phyloP scores from a whole-genome alignment of 83 land plant genomes.

The Isoetes engelmannii region DNA sequence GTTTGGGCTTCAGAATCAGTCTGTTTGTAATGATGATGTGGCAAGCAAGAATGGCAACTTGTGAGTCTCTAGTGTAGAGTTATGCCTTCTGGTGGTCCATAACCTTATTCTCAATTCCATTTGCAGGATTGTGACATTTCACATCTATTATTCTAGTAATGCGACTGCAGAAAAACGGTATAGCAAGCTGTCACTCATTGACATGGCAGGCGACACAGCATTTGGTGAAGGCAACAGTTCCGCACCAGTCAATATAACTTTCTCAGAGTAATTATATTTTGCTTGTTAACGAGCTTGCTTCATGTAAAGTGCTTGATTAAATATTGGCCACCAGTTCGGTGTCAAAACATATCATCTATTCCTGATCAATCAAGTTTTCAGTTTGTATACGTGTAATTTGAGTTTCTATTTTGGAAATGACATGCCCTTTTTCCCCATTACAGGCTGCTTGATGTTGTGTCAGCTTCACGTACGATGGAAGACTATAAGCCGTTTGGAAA shows the following conservation, averaged over 20 bases:
- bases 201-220: constrained; percentile 56
- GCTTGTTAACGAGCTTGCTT: too few species aligned
- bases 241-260: too few species aligned
- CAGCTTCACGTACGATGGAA: constrained; percentile 78
- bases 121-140: constrained; percentile 77
- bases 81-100: too few species aligned
- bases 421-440: neutral
- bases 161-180: constrained; percentile 56
- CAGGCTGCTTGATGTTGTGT: constrained; percentile 91
- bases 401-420: too few species aligned
- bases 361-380: too few species aligned
- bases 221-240: too few species aligned
- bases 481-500: constrained; percentile 76
- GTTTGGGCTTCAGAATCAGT: constrained; percentile 56
- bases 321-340: too few species aligned
- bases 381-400: too few species aligned
- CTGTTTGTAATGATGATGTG: constrained; percentile 7
- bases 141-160: constrained; percentile 57
- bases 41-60: neutral
- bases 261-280: too few species aligned
- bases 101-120: neutral
- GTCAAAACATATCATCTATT: too few species aligned
- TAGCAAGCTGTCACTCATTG: constrained; percentile 87
- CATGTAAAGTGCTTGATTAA: too few species aligned
- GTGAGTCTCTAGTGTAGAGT: neutral